Evolutionary conservation across 768 basidiomycete species (phyloP), one percentile per base, ranked within the genome.

Genomic region (Kwoniella mangroviensis): DNA sequence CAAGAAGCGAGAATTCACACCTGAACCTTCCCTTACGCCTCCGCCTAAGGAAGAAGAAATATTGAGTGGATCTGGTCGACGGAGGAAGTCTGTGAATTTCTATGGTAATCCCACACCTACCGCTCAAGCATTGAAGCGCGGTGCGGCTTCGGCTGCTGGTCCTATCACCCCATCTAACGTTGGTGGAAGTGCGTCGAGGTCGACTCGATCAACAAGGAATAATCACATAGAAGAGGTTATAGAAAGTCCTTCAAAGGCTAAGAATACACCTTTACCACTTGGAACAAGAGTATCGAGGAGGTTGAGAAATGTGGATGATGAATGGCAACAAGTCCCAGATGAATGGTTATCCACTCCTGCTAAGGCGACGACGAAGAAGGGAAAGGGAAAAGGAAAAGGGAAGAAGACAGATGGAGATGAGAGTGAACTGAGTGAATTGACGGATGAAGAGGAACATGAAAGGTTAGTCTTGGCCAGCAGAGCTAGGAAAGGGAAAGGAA

Each of bases 341-440:
- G 81, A 65, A 2, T 68, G 67, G 67, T 34, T 68, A 17, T 43
- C 52, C 11, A 69, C 71, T 2, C 72, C 68, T 22, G 34, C 24
- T 4, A 56, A 58, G 53, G 40, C 26, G 19, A 19, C 69, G 61
- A n/a, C n/a, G 52, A 49, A 26, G 45, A 67, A 17, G 40, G 54
- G 54, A 15, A 60, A 60, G 40, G 65, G 63, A 21, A 64, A 70
- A 69, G 70, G 63, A 19, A 57, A 55, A 40, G 60, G 21, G n/a
- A 63, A 56, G 43, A 40, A 52, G 64, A 42, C 22, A 24, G 54
- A 53, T 41, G 40, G 75, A 70, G 22, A 75, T 13, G 80, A 80
- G 67, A 80, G 79, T 57, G 81, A 82, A 45, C 63, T 82, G 66
- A 82, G 81, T 70, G 77, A 80, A 49, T 74, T 82, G 76, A 79